These are phyloP conservation scores for Didymella lethalis DNA, from an alignment of 2,329 filamentous ascomycete genomes.

Conservation along the genomic window DNA sequence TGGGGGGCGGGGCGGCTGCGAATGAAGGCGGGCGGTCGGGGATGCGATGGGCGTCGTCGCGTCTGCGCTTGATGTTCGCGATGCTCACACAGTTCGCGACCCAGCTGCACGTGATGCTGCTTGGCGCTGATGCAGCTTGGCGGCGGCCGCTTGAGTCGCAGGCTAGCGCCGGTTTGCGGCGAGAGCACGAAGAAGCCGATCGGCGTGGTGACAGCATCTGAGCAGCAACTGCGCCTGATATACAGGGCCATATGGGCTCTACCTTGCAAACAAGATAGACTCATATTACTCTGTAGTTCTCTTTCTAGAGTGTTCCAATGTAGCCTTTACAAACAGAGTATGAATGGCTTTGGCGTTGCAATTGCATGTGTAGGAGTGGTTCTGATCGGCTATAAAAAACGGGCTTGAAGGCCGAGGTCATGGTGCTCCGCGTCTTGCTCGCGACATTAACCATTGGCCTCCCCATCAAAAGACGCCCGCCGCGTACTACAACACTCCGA, in stretches of 20 bases:
- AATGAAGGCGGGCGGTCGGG: conserved; percentile 37
- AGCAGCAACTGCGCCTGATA: no score
- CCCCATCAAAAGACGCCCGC: not conserved
- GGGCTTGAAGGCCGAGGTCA: conserved; percentile 15
- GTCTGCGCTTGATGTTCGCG: conserved; percentile 39
- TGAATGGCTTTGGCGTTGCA: no score
- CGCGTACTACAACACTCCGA: not conserved
- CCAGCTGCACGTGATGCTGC: not conserved
- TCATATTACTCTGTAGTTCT: no score
- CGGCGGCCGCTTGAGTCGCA: conserved; percentile 10
- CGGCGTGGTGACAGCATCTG: no score
- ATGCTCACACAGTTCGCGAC: conserved; percentile 33
- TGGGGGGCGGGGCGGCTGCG: conserved; percentile 15
- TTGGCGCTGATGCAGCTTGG: not conserved
- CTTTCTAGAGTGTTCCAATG: not conserved
- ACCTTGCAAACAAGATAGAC: no score
- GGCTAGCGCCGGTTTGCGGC: conserved; percentile 15
- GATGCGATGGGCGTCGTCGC: conserved; percentile 41
- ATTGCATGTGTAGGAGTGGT: no score
- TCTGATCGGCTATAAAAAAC: no score
- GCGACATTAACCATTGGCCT: not conserved
- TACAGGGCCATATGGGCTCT: no score
- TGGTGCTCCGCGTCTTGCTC: conserved; percentile 6
- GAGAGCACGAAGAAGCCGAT: no score
- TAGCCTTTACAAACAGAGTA: no score